Evolutionary conservation across 2,329 filamentous ascomycete species (phyloP).

Genomic region (Alternaria sp.): DNA sequence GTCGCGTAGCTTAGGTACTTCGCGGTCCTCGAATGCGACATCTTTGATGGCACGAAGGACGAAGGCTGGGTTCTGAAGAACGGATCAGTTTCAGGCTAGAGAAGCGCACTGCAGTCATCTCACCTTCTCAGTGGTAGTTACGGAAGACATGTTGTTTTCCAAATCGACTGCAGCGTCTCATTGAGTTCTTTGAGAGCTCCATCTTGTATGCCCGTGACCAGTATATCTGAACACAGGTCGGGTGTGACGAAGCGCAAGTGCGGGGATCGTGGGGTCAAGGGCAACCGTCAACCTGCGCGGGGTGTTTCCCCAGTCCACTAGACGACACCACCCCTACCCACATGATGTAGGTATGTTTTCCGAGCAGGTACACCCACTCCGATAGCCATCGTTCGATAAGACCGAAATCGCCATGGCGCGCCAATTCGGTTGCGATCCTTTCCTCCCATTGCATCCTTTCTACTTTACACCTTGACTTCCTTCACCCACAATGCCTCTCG

Average conservation of each 20-base stretch:
- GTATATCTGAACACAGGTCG: background rate
- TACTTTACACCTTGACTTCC: background rate
- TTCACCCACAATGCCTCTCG: constrained; percentile 6
- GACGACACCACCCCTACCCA: constrained; percentile 24
- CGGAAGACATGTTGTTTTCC: background rate
- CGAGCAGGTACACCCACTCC: background rate
- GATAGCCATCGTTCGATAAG: background rate
- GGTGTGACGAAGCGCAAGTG: background rate
- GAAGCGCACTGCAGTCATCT: background rate
- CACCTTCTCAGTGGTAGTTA: background rate
- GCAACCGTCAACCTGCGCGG: constrained; percentile 4
- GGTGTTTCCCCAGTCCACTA: background rate
- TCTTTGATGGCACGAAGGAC: constrained; percentile 56
- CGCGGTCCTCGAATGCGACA: constrained; percentile 54
- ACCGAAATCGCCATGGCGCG: background rate
- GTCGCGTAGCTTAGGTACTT: constrained; percentile 41
- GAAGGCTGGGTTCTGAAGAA: constrained; percentile 53
- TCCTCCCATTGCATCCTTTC: background rate
- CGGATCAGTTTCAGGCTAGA: background rate
- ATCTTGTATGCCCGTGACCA: background rate
- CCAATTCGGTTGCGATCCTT: background rate
- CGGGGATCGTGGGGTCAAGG: constrained; percentile 4
- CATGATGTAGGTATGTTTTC: background rate
- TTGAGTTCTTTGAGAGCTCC: background rate
- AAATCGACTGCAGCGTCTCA: background rate